Evolutionary conservation across 1,139 yeast genomes (phyloP).

Genomic region (Wickerhamiella infanticola): DNA sequence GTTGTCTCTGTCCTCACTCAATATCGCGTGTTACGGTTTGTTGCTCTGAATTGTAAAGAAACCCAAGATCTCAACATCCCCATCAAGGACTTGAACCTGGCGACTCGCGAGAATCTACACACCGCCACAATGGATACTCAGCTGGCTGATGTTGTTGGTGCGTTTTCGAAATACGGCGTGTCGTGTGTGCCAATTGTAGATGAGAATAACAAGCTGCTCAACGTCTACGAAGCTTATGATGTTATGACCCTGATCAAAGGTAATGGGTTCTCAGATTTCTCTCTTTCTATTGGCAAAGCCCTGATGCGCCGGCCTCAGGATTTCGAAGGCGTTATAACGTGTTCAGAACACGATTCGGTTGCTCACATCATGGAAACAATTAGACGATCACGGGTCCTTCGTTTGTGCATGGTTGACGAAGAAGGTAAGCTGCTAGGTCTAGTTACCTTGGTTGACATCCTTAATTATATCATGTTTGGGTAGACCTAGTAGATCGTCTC

Average conservation of each 20-base stretch:
- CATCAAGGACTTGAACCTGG: conserved; percentile 44
- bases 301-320: conserved; percentile 88
- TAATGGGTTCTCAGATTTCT: conserved; percentile 71
- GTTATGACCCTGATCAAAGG: conserved; percentile 86
- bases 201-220: conserved; percentile 53
- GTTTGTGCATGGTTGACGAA: conserved; percentile 83
- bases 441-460: conserved; percentile 80
- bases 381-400: conserved; percentile 76
- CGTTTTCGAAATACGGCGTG: conserved; percentile 62
- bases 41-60: conserved; percentile 89
- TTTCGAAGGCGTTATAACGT: conserved; percentile 95
- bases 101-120: conserved; percentile 47
- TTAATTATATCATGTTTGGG: conserved; percentile 47
- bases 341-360: conserved; percentile 74
- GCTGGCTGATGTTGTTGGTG: conserved; percentile 82
- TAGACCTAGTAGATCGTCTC: background rate
- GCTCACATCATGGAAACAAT: conserved; percentile 91
- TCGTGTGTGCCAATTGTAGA: conserved; percentile 91
- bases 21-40: conserved; percentile 88
- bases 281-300: conserved; percentile 91
- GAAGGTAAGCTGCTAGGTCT: conserved; percentile 67
- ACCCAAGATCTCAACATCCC: conserved; percentile 74
- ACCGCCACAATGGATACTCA: conserved; percentile 88
- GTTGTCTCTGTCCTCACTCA: conserved; percentile 93
- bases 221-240: conserved; percentile 94